Evolutionary conservation across 208 protist species (phyloP).

Genomic region (Crithidia expoeki): DNA sequence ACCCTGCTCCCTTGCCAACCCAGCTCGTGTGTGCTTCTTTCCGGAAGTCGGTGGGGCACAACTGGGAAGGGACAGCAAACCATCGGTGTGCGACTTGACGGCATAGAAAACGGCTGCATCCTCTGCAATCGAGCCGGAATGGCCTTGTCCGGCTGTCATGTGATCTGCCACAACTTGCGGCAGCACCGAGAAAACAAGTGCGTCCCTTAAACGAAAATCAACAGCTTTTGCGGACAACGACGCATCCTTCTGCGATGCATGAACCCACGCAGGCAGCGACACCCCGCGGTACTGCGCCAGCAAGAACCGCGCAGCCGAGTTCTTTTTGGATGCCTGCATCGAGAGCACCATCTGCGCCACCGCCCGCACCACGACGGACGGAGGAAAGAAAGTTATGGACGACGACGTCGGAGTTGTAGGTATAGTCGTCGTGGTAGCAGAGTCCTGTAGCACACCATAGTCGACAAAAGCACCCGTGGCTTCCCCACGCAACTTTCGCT

Average conservation of each 20-base stretch:
- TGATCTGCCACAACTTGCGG: constrained; percentile 30
- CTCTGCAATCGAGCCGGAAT: neutral
- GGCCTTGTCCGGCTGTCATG: neutral
- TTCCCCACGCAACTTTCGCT: too few species aligned
- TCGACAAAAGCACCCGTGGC: too few species aligned
- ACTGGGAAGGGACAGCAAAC: too few species aligned
- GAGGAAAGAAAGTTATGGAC: constrained; percentile 8
- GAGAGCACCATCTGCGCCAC: constrained; percentile 33
- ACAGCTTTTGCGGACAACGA: neutral
- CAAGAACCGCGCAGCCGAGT: constrained; percentile 15
- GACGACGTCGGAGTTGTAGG: neutral
- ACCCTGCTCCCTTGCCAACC: neutral
- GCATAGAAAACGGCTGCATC: neutral
- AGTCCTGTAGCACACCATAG: neutral
- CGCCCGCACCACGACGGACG: constrained; percentile 22
- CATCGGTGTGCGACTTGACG: neutral
- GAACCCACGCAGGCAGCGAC: constrained; percentile 16
- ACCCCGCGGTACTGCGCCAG: constrained; percentile 22
- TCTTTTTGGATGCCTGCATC: constrained; percentile 20
- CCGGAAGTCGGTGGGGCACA: neutral
- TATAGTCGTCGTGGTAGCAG: too few species aligned
- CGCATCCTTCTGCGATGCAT: neutral
- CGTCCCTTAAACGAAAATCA: neutral
- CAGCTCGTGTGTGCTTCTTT: constrained; percentile 1
- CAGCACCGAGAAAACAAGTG: constrained; percentile 19